phyloP scores from a whole-genome alignment of 768 basidiomycete species.

The Leccinum imitatum region DNA sequence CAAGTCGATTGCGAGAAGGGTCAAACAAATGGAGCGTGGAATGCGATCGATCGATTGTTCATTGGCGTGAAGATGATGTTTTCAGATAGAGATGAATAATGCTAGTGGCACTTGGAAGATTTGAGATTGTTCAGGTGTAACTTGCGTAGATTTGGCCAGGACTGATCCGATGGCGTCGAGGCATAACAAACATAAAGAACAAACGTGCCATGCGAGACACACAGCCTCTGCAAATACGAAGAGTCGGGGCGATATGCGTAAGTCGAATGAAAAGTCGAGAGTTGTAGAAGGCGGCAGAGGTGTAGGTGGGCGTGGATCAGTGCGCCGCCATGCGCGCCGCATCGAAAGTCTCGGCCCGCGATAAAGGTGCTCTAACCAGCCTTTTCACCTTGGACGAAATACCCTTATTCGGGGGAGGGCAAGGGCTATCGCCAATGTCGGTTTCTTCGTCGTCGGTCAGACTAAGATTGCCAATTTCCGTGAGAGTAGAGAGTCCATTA shows the following conservation, averaged over 20 bases:
- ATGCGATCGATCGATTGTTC: slow-evolving; percentile 26
- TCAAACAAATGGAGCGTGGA: slow-evolving; percentile 34
- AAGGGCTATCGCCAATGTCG: slow-evolving; percentile 84
- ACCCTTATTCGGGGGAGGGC: slow-evolving; percentile 72
- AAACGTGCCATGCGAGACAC: slow-evolving; percentile 16
- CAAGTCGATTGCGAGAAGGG: slow-evolving; percentile 18
- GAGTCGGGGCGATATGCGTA: slow-evolving; percentile 13
- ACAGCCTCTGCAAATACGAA: slow-evolving; percentile 11
- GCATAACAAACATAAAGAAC: slow-evolving; percentile 17
- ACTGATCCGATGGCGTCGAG: slow-evolving; percentile 13
- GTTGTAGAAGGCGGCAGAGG: background rate
- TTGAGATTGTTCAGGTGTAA: slow-evolving; percentile 8
- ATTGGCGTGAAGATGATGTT: slow-evolving; percentile 20
- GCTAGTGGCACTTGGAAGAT: slow-evolving; percentile 17
- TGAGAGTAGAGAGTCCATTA: slow-evolving; percentile 59
- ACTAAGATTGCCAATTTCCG: slow-evolving; percentile 63
- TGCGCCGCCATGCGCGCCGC: slow-evolving; percentile 53
- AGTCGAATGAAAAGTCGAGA: slow-evolving; percentile 10
- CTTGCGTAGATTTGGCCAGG: slow-evolving; percentile 14
- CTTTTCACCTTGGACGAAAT: slow-evolving; percentile 59
- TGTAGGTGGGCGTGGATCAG: slow-evolving; percentile 27
- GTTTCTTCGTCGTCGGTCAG: slow-evolving; percentile 74
- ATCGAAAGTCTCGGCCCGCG: slow-evolving; percentile 69
- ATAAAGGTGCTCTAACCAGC: slow-evolving; percentile 45
- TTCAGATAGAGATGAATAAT: slow-evolving; percentile 20